Evolutionary conservation across 2,329 filamentous ascomycete species (phyloP), one percentile per base, ranked within the genome.

Genomic region (Whalleya microplaca): DNA sequence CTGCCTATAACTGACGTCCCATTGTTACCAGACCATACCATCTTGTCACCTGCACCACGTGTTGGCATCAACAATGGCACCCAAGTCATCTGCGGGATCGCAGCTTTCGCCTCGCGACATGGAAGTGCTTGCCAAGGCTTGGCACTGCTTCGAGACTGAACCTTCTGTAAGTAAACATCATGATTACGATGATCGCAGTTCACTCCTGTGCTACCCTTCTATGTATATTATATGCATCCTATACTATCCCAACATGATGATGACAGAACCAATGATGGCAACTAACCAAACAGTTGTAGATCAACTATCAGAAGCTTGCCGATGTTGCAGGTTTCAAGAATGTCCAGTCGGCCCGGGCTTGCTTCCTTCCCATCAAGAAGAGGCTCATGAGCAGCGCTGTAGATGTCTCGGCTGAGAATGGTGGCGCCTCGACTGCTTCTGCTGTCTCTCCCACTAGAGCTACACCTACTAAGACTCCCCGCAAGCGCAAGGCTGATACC

Each of bases 301-400:
- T 64, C 21, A 46, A 63, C 47, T 64, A 37, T 20, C 20, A 53
- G n/a, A 63, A 64, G 52, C 53, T 64, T 14, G 60, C 60, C 8
- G 47, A 57, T 2, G 20, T 53, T 10, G 60, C 60, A 1, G 2
- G 16, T 10, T 64, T 64, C 50, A 63, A 64, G 51, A 63, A 63
- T 7, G 44, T 29, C 9, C 2, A 29, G 3, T 46, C 53, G 2
- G 62, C 62, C 2, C 53, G 53, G 2, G 53, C 49, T 9, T 62
- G 56, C 47, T 64, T 64, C 32, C 0, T 2, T 1, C 49, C 62
- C 2, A 52, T 64, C 48, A 61, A 56, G 54, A 58, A 55, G 46
- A 67, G 65, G 61, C 57, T 67, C 10, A 29, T 48, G 16, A 16
- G 42, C 10, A 52, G 59, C 12, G 51, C 53, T 12, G 14, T 9